Evolutionary conservation across 371 early-diverging fungal species (phyloP).

Genomic region (Haplosporangium sp.): DNA sequence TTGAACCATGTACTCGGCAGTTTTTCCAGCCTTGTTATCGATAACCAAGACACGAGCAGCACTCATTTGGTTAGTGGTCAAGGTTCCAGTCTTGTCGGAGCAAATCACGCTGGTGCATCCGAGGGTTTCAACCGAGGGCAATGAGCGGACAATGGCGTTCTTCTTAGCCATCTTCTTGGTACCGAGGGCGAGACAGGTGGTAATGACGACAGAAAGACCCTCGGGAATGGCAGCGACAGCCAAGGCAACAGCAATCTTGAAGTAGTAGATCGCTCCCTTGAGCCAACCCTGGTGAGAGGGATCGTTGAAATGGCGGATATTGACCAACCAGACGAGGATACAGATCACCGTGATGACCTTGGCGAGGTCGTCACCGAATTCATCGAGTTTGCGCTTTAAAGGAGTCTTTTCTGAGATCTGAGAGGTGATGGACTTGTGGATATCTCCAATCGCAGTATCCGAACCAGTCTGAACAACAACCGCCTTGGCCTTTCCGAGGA

Average conservation of each 20-base stretch:
- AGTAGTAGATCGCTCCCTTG: slow-evolving; percentile 92
- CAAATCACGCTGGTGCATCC: slow-evolving; percentile 98
- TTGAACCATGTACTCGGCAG: slow-evolving; percentile 77
- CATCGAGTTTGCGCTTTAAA: slow-evolving; percentile 93
- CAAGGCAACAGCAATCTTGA: slow-evolving; percentile 98
- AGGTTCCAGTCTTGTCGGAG: slow-evolving; percentile 98
- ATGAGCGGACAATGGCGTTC: slow-evolving; percentile 95
- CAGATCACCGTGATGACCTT: slow-evolving; percentile 95
- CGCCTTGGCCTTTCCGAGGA: slow-evolving; percentile 90
- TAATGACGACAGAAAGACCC: slow-evolving; percentile 97
- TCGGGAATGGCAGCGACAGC: slow-evolving; percentile 99
- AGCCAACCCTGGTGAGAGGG: slow-evolving; percentile 91
- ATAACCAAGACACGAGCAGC: slow-evolving; percentile 75
- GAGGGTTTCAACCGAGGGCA: slow-evolving; percentile 96
- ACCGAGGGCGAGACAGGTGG: slow-evolving; percentile 96
- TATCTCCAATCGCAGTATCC: slow-evolving; percentile 93
- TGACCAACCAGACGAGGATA: slow-evolving; percentile 96
- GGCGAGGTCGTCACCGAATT: slow-evolving; percentile 96
- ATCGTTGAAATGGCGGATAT: slow-evolving; percentile 95
- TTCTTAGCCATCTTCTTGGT: slow-evolving; percentile 97
- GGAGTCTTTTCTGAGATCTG: slow-evolving; percentile 94
- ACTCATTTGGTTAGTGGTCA: slow-evolving; percentile 98
- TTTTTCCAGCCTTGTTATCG: slow-evolving; percentile 56
- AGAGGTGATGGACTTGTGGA: slow-evolving; percentile 86
- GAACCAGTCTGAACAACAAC: slow-evolving; percentile 91